Conservation (phyloP, 2,329 filamentous ascomycete species). For the Stagonosporopsis vannaccii region DNA sequence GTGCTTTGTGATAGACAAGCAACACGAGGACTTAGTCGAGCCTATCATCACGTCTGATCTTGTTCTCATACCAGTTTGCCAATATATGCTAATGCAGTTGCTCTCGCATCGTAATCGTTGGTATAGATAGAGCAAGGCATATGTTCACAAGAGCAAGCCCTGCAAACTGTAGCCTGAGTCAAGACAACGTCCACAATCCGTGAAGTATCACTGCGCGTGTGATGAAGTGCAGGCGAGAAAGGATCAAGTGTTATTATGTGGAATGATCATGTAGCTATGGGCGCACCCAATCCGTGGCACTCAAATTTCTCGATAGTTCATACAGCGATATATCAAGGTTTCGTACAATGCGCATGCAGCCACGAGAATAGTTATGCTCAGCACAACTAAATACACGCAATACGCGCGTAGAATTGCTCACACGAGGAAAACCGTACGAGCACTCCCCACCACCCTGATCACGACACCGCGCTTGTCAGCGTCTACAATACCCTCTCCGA, state of each 20-base stretch:
- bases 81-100: no score
- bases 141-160: not conserved
- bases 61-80: not conserved
- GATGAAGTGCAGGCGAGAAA: not conserved
- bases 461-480: slow-evolving; percentile 1
- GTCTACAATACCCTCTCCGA: slow-evolving; percentile 7
- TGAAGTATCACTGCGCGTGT: not conserved
- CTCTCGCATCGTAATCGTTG: not conserved
- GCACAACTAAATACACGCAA: slow-evolving; percentile 1
- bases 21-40: not conserved
- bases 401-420: not conserved
- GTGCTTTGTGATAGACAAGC: not conserved
- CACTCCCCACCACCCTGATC: not conserved
- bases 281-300: not conserved
- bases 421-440: not conserved
- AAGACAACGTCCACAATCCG: not conserved
- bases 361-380: not conserved
- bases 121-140: not conserved
- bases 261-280: not conserved
- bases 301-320: not conserved
- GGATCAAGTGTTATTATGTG: not conserved
- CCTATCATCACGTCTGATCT: not conserved
- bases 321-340: not conserved
- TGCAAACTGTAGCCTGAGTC: not conserved
- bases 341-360: not conserved